phyloP scores from a whole-genome alignment of 1,139 yeast genomes.

The Scheffersomyces lignicola region DNA sequence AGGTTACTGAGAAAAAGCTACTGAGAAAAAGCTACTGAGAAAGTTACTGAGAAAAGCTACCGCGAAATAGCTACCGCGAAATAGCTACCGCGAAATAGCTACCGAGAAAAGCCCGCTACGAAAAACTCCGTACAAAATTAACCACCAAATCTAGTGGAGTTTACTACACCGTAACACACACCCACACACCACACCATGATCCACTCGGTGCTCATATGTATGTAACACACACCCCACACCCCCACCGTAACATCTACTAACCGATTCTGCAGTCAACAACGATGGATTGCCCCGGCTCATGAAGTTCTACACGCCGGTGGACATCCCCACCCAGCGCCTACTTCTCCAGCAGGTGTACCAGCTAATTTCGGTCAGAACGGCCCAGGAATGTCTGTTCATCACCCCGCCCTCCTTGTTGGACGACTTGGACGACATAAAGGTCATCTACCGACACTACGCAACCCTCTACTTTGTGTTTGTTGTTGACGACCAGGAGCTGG shows the following conservation, averaged over 20 bases:
- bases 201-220: slow-evolving; percentile 85
- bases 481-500: slow-evolving; percentile 95
- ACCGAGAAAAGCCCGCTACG: no score
- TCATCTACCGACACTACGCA: slow-evolving; percentile 92
- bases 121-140: no score
- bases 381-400: slow-evolving; percentile 77
- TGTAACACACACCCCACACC: slow-evolving; percentile 26
- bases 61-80: no score
- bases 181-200: slow-evolving; percentile 61
- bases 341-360: slow-evolving; percentile 75
- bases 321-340: slow-evolving; percentile 69
- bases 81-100: no score
- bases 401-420: slow-evolving; percentile 78
- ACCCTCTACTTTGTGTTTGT: slow-evolving; percentile 92
- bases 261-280: slow-evolving; percentile 65
- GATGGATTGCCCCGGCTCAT: slow-evolving; percentile 90
- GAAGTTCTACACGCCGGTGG: slow-evolving; percentile 92
- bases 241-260: slow-evolving; percentile 6
- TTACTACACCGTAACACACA: no score
- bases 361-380: slow-evolving; percentile 63
- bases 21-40: no score
- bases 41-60: no score
- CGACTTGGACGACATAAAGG: slow-evolving; percentile 77
- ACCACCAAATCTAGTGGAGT: no score
- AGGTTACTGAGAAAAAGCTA: no score